Evolutionary conservation across 257 asterid genomes (phyloP), one percentile per base, ranked within the genome.

Genomic region (Gentiana macrophylla): DNA sequence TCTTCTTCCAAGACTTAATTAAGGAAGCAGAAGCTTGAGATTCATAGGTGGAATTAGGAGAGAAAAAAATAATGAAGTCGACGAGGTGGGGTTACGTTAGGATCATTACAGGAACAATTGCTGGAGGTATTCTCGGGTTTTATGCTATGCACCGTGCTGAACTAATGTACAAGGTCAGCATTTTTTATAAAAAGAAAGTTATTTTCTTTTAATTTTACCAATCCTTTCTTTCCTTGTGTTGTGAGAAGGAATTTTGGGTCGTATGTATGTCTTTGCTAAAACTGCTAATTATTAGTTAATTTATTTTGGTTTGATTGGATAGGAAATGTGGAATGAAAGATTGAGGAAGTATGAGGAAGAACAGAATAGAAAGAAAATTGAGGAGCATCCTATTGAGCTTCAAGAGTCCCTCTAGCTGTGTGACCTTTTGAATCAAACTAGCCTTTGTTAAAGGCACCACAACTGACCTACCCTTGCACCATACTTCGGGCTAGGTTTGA

Each of bases 291-390:
- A n/a, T n/a, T n/a, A n/a, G n/a, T 51, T 61, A 41, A 5, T 41
- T 41, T 41, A 41, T 41, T 41, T 36, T 6, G 35, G 4, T 36
- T 15, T 34, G 35, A 59, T 33, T 65, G 9, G 49, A 52, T 12
- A 83, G 97, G 94, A 80, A 63, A 80, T 84, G 83, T 85, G 95
- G 97, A 66, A 83, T 13, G 82, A 79, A 68, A 84, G 94, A 72
- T 64, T 90, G 86, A 82, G 62, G 70, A 80, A 79, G 71, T 90
- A 90, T 54, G 97, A 86, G 74, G 86, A 86, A 73, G 96, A 90
- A 65, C 43, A 76, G 76, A 60, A 59, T 11, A 84, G 76, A 66
- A 74, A 69, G 59, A 76, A 72, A 65, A 72, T 71, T 49, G 56
- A 45, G 46, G 74, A 74, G 58, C 84, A 79, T 12, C 53, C 92